Conservation (phyloP, 176 grass and related monocot species). For the Oryza coarctata region DNA sequence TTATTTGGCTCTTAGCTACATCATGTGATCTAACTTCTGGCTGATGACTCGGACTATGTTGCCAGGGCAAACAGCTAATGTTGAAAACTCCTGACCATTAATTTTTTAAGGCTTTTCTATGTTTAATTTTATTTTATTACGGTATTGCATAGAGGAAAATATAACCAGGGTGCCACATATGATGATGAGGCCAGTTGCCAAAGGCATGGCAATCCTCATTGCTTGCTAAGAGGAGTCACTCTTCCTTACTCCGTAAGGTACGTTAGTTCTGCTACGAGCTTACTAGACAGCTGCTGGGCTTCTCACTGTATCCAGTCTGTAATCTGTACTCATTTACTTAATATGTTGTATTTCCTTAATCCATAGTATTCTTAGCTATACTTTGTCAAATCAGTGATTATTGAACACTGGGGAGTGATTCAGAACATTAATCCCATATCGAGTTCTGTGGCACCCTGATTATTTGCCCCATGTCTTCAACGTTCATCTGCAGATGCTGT, state of each 20-base stretch:
- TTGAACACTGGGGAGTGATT: conserved; percentile 4
- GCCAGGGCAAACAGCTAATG: conserved; percentile 29
- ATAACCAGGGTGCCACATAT: conserved; percentile 2
- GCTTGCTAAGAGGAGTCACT: conserved; percentile 6
- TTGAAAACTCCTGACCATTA: conserved; percentile 13
- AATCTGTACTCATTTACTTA: conserved; percentile 34
- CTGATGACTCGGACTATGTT: conserved; percentile 13
- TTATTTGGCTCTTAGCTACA: conserved; percentile 14
- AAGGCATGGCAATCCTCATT: conserved; percentile 22
- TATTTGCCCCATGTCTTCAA: background rate
- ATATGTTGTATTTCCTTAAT: conserved; percentile 31
- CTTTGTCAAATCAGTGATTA: background rate
- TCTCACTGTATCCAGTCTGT: conserved; percentile 17
- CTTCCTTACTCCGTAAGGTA: conserved; percentile 14
- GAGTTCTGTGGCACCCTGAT: background rate
- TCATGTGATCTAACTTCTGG: conserved; percentile 27
- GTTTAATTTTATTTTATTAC: conserved; percentile 38
- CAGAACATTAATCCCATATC: background rate
- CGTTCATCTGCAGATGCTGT: background rate
- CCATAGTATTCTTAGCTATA: background rate
- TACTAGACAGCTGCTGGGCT: conserved; percentile 18
- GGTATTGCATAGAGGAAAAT: conserved; percentile 27
- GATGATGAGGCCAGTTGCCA: background rate
- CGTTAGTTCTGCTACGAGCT: conserved; percentile 14
- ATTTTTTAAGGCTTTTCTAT: conserved; percentile 35